Conservation (phyloP, 2,329 filamentous ascomycete species). For the Amauroascus niger region DNA sequence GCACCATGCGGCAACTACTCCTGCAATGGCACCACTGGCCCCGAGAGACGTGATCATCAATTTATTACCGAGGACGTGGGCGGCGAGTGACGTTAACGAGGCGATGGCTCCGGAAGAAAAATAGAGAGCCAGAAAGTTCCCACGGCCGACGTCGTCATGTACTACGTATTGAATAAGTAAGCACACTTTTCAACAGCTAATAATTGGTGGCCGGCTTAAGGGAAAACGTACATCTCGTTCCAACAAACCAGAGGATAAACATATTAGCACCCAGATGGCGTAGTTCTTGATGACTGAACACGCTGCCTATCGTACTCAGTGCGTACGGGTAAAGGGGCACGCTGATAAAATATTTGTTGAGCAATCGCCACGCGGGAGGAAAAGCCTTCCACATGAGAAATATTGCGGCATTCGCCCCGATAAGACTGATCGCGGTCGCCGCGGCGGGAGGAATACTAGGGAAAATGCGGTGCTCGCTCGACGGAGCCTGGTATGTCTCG, state of each 20-base stretch:
- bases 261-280: conserved; percentile 47
- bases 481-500: conserved; percentile 42
- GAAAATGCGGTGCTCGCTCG: conserved; percentile 40
- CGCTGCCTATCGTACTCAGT: conserved; percentile 44
- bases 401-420: conserved; percentile 43
- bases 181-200: not conserved
- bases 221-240: conserved; percentile 36
- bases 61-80: conserved; percentile 36
- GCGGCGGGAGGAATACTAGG: conserved; percentile 43
- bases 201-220: not conserved
- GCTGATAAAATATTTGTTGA: conserved; percentile 49
- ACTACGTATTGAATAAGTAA: conserved; percentile 25
- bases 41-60: conserved; percentile 42
- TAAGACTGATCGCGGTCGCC: conserved; percentile 43
- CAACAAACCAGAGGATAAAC: conserved; percentile 46
- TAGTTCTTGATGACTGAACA: conserved; percentile 49
- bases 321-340: conserved; percentile 46
- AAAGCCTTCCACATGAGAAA: conserved; percentile 43
- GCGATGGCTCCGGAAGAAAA: conserved; percentile 41
- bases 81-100: conserved; percentile 39
- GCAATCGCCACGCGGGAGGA: conserved; percentile 45
- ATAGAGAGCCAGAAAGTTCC: conserved; percentile 47
- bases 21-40: conserved; percentile 43
- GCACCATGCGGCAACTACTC: conserved; percentile 43
- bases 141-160: conserved; percentile 48